phyloP scores from a whole-genome alignment of 805 yeast species.

The Candida ponderosae region DNA sequence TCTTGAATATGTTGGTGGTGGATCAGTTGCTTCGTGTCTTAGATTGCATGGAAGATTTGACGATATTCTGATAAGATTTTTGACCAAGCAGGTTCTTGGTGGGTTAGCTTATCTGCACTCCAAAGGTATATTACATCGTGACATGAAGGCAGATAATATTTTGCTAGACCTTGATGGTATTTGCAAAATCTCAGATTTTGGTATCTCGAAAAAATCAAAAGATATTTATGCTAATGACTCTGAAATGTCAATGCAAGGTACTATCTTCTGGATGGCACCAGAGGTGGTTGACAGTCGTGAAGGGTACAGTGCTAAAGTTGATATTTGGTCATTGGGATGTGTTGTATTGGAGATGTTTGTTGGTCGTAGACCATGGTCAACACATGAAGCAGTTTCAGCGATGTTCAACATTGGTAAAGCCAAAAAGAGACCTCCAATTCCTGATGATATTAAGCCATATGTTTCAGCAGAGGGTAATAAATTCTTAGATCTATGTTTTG shows the following conservation, averaged over 20 bases:
- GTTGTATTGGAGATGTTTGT: slow-evolving; percentile 97
- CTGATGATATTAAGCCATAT: slow-evolving; percentile 68
- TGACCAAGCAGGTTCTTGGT: slow-evolving; percentile 71
- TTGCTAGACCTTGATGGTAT: slow-evolving; percentile 86
- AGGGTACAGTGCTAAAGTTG: slow-evolving; percentile 96
- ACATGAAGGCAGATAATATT: slow-evolving; percentile 89
- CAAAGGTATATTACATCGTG: slow-evolving; percentile 85
- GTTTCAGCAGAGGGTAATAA: slow-evolving; percentile 60
- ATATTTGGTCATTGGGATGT: slow-evolving; percentile 97
- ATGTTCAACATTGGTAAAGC: slow-evolving; percentile 83
- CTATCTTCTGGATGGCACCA: slow-evolving; percentile 99
- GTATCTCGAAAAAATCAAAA: slow-evolving; percentile 79
- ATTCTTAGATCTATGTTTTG: slow-evolving; percentile 72
- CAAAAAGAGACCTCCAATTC: slow-evolving; percentile 90
- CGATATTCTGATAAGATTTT: slow-evolving; percentile 61
- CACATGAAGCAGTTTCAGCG: slow-evolving; percentile 90
- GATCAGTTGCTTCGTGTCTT: slow-evolving; percentile 84
- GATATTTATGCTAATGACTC: slow-evolving; percentile 88
- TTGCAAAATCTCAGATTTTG: slow-evolving; percentile 94
- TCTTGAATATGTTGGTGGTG: slow-evolving; percentile 96
- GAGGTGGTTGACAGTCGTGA: slow-evolving; percentile 90
- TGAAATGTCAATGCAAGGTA: slow-evolving; percentile 98
- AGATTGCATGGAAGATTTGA: slow-evolving; percentile 80
- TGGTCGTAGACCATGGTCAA: slow-evolving; percentile 96
- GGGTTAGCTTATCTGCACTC: slow-evolving; percentile 88